phyloP scores from a whole-genome alignment of 768 basidiomycete genomes.

The Mrakia blollopis region DNA sequence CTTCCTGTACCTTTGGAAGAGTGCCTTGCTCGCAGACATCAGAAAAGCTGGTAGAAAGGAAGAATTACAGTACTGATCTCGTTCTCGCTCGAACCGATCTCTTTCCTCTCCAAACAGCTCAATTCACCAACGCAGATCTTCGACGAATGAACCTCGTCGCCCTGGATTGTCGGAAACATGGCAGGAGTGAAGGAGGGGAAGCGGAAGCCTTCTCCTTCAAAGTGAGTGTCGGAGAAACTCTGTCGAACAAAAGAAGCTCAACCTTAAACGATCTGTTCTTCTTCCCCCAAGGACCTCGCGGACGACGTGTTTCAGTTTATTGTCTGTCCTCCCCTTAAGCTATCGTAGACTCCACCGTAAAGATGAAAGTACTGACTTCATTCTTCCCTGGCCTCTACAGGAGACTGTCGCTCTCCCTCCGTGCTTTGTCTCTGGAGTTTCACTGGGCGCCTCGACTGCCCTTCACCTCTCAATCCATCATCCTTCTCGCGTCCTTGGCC shows the following conservation, averaged over 20 bases:
- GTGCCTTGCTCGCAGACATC: too few species aligned
- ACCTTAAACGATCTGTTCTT: neutral
- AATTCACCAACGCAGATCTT: neutral
- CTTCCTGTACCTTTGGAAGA: neutral
- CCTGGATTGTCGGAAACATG: neutral
- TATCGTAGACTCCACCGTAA: too few species aligned
- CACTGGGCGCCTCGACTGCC: neutral
- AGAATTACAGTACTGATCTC: too few species aligned
- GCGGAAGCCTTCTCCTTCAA: neutral
- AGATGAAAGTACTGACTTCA: neutral
- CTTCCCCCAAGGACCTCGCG: neutral
- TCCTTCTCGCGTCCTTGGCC: neutral
- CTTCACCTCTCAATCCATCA: neutral
- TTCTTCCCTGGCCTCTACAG: neutral
- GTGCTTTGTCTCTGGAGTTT: neutral
- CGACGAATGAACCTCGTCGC: neutral
- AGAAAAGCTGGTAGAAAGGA: too few species aligned
- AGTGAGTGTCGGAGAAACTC: neutral
- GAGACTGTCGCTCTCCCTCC: neutral
- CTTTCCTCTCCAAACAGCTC: neutral
- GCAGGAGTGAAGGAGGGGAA: neutral
- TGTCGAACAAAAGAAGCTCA: neutral
- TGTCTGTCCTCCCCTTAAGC: neutral
- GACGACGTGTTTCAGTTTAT: neutral
- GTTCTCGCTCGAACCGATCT: too few species aligned